Evolutionary conservation across 331 rosid genomes (phyloP).

Genomic region (Quercus tomentella): DNA sequence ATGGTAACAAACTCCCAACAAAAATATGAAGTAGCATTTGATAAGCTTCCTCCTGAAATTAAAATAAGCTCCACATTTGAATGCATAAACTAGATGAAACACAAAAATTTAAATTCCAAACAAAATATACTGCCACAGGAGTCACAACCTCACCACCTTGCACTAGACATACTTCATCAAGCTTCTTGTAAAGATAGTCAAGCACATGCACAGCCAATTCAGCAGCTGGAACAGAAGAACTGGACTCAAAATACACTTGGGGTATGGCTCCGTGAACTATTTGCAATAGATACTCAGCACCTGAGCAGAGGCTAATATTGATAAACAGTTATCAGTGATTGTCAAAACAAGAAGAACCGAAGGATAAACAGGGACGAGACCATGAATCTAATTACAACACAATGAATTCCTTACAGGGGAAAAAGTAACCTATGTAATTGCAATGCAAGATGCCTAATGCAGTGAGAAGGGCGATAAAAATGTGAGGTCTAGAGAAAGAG

Average conservation of each 20-base stretch:
- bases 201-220: slow-evolving; percentile 76
- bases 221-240: slow-evolving; percentile 64
- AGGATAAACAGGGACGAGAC: slow-evolving; percentile 5
- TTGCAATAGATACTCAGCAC: slow-evolving; percentile 74
- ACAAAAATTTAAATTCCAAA: slow-evolving; percentile 7
- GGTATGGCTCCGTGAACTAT: slow-evolving; percentile 74
- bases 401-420: not conserved
- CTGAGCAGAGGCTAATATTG: slow-evolving; percentile 81
- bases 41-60: slow-evolving; percentile 80
- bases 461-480: not conserved
- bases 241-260: slow-evolving; percentile 48
- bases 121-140: slow-evolving; percentile 16
- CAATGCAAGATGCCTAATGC: not conserved
- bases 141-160: slow-evolving; percentile 94
- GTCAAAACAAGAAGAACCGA: slow-evolving; percentile 7
- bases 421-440: not conserved
- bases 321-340: slow-evolving; percentile 45
- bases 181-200: slow-evolving; percentile 76
- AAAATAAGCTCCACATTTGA: slow-evolving; percentile 23
- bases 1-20: slow-evolving; percentile 85
- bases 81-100: slow-evolving; percentile 20
- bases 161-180: slow-evolving; percentile 84
- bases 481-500: not conserved
- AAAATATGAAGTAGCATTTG: slow-evolving; percentile 78
- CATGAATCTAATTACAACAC: not conserved